Evolutionary conservation across 176 grass and related monocot genomes (phyloP).

Genomic region (Aegilops tauschii): DNA sequence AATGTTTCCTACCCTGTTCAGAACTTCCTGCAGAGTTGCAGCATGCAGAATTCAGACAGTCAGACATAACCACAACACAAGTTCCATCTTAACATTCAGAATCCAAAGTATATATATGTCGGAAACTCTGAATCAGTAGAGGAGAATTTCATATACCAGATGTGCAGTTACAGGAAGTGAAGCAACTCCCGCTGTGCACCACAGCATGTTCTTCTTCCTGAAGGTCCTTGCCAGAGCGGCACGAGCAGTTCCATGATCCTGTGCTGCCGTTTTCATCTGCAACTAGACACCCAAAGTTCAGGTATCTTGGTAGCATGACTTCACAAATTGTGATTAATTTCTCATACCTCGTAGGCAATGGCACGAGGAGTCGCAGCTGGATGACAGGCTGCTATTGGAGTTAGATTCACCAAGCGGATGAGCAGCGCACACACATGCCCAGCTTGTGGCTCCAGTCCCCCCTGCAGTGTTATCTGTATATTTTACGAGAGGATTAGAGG

Average conservation of each 20-base stretch:
- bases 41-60: constrained; percentile 20
- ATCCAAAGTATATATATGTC: not conserved
- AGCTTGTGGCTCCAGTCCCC: constrained; percentile 38
- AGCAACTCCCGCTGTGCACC: constrained; percentile 44
- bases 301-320: not conserved
- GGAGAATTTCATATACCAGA: constrained; percentile 39
- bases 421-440: constrained; percentile 65
- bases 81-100: not conserved
- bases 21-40: constrained; percentile 44
- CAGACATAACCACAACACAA: not conserved
- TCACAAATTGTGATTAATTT: not conserved
- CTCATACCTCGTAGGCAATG: constrained; percentile 62
- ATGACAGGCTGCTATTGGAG: constrained; percentile 34
- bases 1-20: constrained; percentile 39
- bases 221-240: constrained; percentile 23
- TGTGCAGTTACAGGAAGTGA: constrained; percentile 93
- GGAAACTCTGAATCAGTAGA: constrained; percentile 9
- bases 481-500: not conserved
- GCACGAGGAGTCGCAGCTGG: constrained; percentile 78
- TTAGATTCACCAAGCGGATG: constrained; percentile 36
- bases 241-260: constrained; percentile 82
- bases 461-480: constrained; percentile 17
- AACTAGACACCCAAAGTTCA: not conserved
- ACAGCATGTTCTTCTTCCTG: constrained; percentile 12
- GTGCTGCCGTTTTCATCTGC: constrained; percentile 28